Base-by-base conservation (phyloP, 495 filamentous ascomycete species). In the Bathelium albidoporum region DNA sequence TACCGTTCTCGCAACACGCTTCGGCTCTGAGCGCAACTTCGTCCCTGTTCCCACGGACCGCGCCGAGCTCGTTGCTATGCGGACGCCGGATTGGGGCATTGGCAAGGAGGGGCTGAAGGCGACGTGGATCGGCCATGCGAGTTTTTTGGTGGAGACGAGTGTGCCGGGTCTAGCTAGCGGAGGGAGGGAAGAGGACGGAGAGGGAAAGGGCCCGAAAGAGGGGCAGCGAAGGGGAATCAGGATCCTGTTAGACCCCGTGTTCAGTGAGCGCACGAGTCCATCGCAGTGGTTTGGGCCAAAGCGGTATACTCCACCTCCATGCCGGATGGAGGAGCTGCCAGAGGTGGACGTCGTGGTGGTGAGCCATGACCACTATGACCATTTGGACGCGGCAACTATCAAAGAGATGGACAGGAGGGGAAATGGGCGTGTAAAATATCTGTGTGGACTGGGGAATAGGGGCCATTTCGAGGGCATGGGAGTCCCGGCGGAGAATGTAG, bases 111-210 rank as follows among this genome's bases (percentile, higher is more conserved):
- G 69, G 7, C 59, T 78, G 55, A 74, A 74, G 64, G 74, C 74
- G 0, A 84, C 82, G 7, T 82, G 78, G 78, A 72, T 84, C 3
- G 82, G 82, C 4, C 82, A 84, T 64, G 82, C 82, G 11, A 71
- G 71, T 31, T 73, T 79, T 39, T 72, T 84, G 9, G 61, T 81
- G 10, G 80, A 83, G 63, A 72, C 72, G 26, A 32, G 66, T 64
- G 28, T 60, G 22, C 3, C 32, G 32, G 68, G 66, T n/a, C n/a
- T n/a, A n/a, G 66, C 61, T 9, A 32, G 63, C 22, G 62, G 76
- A 58, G 76, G 75, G 2, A 39, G 5, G 1, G 44, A 22, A 20
- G 18, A 2, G 20, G 14, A 1, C n/a, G n/a, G n/a, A 1, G 20
- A 49, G 44, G 44, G 49, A 1, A 10, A 2, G 12, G 49, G 20